Evolutionary conservation across 2,329 filamentous ascomycete species (phyloP).

Genomic region (Fusarium mundagurra): DNA sequence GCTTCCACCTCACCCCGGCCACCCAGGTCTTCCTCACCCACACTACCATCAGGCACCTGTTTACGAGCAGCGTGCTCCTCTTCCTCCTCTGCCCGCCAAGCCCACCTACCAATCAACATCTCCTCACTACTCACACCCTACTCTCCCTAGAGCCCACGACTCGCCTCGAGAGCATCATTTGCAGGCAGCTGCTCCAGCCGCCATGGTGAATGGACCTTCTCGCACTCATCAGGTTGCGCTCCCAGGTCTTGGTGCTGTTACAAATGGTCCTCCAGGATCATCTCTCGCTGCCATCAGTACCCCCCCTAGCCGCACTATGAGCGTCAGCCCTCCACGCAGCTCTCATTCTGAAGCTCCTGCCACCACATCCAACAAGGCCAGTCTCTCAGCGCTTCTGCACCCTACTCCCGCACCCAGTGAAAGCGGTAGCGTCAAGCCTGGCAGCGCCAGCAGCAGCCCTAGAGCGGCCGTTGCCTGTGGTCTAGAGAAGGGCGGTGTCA

Average conservation of each 20-base stretch:
- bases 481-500: constrained; percentile 55
- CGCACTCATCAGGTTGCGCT: constrained; percentile 57
- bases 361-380: constrained; percentile 52
- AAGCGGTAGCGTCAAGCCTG: constrained; percentile 56
- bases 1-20: constrained; percentile 42
- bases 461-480: constrained; percentile 41
- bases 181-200: constrained; percentile 55
- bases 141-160: constrained; percentile 50
- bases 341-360: constrained; percentile 46
- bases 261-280: constrained; percentile 41
- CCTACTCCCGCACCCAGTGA: constrained; percentile 59
- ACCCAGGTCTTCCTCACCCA: constrained; percentile 41
- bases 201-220: constrained; percentile 48
- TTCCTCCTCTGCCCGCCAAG: constrained; percentile 51
- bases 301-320: constrained; percentile 57
- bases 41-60: constrained; percentile 44
- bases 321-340: constrained; percentile 59
- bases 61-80: constrained; percentile 50
- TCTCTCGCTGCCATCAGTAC: constrained; percentile 49
- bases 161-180: constrained; percentile 58
- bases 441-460: constrained; percentile 55
- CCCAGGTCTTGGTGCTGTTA: constrained; percentile 52
- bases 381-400: constrained; percentile 62
- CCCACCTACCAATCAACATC: constrained; percentile 47
- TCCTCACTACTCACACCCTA: constrained; percentile 45